A percentile compares a stretch with the other conserved stretches of the same genome.
Evolutionary conservation across 1,284 basidiomycete species (phyloP).

Genomic region (Rhodotorula sp.): DNA sequence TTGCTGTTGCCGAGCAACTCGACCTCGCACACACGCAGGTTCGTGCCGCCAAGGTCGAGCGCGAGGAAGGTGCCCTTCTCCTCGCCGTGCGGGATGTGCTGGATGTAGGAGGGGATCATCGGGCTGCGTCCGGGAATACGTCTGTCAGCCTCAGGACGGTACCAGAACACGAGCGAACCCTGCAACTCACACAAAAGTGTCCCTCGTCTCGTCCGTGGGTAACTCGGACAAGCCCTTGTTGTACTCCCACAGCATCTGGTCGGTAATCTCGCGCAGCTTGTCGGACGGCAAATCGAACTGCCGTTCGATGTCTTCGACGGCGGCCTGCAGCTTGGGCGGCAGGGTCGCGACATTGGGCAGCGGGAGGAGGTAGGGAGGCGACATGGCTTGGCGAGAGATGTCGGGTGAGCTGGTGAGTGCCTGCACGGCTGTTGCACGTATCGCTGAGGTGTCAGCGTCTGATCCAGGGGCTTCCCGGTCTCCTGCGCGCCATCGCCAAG

Average conservation of each 20-base stretch:
- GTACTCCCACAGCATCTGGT: conserved; percentile 75
- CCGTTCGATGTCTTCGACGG: conserved; percentile 59
- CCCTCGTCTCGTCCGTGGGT: conserved; percentile 36
- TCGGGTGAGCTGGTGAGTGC: background rate
- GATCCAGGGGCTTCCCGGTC: background rate
- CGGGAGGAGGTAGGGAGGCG: conserved; percentile 37
- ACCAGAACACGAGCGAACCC: conserved; percentile 8
- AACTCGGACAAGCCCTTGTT: conserved; percentile 56
- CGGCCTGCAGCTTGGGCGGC: conserved; percentile 26
- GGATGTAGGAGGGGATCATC: conserved; percentile 73
- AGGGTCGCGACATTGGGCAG: conserved; percentile 5
- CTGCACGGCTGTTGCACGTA: background rate
- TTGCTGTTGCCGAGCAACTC: conserved; percentile 81
- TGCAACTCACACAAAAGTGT: conserved; percentile 41
- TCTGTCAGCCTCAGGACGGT: background rate
- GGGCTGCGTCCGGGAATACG: conserved; percentile 8
- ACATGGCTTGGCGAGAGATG: conserved; percentile 3
- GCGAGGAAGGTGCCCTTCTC: conserved; percentile 92
- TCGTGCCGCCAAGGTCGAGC: conserved; percentile 90
- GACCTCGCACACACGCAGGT: conserved; percentile 75
- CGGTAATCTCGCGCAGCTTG: conserved; percentile 66
- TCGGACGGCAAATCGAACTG: conserved; percentile 68
- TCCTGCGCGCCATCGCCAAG: background rate
- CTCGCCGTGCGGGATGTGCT: conserved; percentile 81
- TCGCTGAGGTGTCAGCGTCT: background rate